Conservation (phyloP, 108 stramenopile species). For the Phaeodactylum tricornutum region DNA sequence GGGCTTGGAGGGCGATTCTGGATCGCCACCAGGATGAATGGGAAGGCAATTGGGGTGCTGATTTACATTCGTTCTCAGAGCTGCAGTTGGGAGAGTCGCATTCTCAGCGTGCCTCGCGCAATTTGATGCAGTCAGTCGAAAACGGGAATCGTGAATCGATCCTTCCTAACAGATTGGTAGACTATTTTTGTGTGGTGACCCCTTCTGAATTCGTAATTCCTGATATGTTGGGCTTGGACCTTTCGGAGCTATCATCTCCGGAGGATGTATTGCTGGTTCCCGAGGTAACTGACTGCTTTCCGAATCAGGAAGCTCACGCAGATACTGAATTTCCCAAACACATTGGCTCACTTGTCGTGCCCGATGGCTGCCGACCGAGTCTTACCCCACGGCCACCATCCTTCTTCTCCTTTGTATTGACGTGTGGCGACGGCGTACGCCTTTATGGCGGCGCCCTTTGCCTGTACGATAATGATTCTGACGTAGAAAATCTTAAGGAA, state of each 20-base stretch:
- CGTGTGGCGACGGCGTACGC: slow-evolving; percentile 43
- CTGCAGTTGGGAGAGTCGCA: not conserved
- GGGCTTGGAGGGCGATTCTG: slow-evolving; percentile 25
- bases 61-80: slow-evolving; percentile 6
- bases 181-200: slow-evolving; percentile 53
- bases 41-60: not conserved
- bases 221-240: not conserved
- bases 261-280: slow-evolving; percentile 43
- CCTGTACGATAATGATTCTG: slow-evolving; percentile 49
- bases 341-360: slow-evolving; percentile 56
- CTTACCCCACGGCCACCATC: slow-evolving; percentile 33
- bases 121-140: not conserved
- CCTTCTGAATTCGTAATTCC: slow-evolving; percentile 21
- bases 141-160: not conserved
- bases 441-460: slow-evolving; percentile 65
- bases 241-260: slow-evolving; percentile 13
- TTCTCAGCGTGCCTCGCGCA: not conserved
- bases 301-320: slow-evolving; percentile 22
- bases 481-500: slow-evolving; percentile 17
- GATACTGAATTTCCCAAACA: slow-evolving; percentile 67
- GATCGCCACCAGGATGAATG: slow-evolving; percentile 11
- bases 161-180: slow-evolving; percentile 40
- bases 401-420: slow-evolving; percentile 74
- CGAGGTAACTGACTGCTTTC: slow-evolving; percentile 58
- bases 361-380: slow-evolving; percentile 47